Conservation (phyloP, 805 yeast species). For the Teunomyces funiuensis region DNA sequence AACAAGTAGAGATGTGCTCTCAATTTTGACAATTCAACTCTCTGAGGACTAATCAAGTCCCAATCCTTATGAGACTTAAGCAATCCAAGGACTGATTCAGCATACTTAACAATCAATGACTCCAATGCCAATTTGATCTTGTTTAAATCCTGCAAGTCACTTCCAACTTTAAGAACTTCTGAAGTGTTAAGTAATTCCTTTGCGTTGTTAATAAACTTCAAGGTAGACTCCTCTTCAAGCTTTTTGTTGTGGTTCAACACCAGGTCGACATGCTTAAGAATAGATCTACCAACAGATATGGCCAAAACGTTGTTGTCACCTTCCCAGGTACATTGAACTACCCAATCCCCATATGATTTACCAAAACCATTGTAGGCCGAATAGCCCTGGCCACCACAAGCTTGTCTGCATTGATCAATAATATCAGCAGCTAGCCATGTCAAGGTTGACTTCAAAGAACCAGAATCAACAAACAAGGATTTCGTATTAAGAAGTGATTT, state of each 20-base stretch:
- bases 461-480: conserved; percentile 45
- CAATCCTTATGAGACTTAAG: conserved; percentile 25
- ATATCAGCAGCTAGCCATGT: conserved; percentile 46
- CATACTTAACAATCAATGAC: conserved; percentile 37
- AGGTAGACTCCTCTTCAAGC: conserved; percentile 23
- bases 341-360: conserved; percentile 46
- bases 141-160: conserved; percentile 16
- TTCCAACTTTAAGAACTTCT: conserved; percentile 15
- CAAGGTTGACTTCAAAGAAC: conserved; percentile 43
- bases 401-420: conserved; percentile 43
- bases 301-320: conserved; percentile 49
- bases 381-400: conserved; percentile 51
- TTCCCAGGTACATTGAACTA: conserved; percentile 50
- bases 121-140: conserved; percentile 26
- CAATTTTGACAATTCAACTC: conserved; percentile 42
- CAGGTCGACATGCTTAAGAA: conserved; percentile 31
- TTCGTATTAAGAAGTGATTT: conserved; percentile 38
- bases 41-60: conserved; percentile 38
- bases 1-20: conserved; percentile 44
- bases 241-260: conserved; percentile 30
- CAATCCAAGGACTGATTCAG: conserved; percentile 28
- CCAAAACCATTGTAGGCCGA: conserved; percentile 46
- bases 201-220: conserved; percentile 32
- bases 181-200: conserved; percentile 9
- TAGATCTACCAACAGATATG: conserved; percentile 41